Conservation (phyloP, 106 monocot genomes). For the Iris macrosiphon region DNA sequence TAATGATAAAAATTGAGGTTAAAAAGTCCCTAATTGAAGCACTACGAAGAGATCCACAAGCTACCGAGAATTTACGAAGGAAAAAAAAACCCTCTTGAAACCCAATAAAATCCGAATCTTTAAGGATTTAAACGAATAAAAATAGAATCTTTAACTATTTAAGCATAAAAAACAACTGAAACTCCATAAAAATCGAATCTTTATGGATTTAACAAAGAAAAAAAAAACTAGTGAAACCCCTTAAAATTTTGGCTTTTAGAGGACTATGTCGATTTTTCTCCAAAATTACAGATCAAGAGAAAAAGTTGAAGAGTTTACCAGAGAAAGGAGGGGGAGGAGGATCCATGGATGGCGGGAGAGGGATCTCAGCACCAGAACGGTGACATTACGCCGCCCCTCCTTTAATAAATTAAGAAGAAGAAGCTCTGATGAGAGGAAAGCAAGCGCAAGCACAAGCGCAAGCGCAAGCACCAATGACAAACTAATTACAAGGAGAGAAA, state of each 20-base stretch:
- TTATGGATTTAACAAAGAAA: too few species aligned
- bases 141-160: background rate
- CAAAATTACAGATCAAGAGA: constrained; percentile 7
- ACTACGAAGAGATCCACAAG: too few species aligned
- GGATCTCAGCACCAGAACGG: constrained; percentile 6
- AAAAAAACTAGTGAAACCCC: too few species aligned
- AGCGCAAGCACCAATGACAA: too few species aligned
- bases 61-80: background rate
- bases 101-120: background rate
- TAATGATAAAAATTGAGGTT: background rate
- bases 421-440: too few species aligned
- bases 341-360: constrained; percentile 11
- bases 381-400: constrained; percentile 3
- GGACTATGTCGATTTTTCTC: background rate
- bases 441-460: too few species aligned
- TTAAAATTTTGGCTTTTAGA: background rate
- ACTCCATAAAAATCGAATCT: background rate
- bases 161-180: background rate
- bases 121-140: background rate
- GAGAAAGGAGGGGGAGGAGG: constrained; percentile 8
- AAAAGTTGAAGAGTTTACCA: background rate
- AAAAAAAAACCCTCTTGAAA: background rate
- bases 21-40: too few species aligned
- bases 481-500: too few species aligned
- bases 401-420: too few species aligned